These are phyloP conservation scores for Pelagophyceae sp. DNA, from an alignment of 352 stramenopile species.

Conservation along the genomic window DNA sequence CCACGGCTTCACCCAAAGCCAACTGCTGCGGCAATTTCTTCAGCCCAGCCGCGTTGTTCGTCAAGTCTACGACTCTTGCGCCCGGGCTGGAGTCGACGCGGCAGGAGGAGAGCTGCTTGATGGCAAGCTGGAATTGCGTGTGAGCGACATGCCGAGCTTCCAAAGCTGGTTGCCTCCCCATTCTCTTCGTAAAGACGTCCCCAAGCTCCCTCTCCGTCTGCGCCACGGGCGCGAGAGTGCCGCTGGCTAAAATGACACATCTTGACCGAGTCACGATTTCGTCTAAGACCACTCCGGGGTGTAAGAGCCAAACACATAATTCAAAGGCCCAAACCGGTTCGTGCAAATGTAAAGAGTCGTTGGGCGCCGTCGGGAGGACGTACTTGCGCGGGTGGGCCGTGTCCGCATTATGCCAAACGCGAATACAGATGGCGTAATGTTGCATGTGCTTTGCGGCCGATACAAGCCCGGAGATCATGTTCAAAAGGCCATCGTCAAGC, in stretches of 20 bases:
- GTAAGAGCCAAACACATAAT: constrained; percentile 2
- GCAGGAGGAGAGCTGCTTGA: neutral
- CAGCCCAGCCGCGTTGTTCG: neutral
- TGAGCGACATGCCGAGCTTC: constrained; percentile 9
- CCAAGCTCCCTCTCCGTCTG: constrained; percentile 8
- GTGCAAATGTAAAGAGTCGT: neutral
- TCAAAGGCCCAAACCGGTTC: constrained; percentile 11
- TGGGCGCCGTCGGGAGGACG: neutral
- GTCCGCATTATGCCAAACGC: neutral
- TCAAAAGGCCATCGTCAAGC: neutral
- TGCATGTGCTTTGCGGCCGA: neutral
- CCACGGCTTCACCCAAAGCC: neutral
- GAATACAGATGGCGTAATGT: constrained; percentile 6
- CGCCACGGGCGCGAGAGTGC: neutral
- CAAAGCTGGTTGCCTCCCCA: neutral
- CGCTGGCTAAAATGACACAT: neutral
- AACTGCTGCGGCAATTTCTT: neutral
- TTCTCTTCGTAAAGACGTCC: neutral
- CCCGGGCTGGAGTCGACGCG: neutral
- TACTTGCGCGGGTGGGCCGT: neutral
- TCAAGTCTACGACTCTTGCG: neutral
- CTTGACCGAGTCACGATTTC: neutral
- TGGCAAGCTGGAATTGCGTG: neutral
- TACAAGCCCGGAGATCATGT: neutral
- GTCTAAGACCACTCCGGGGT: constrained; percentile 9